Evolutionary conservation across 2,329 filamentous ascomycete genomes (phyloP).

Genomic region (Alternaria sp.): DNA sequence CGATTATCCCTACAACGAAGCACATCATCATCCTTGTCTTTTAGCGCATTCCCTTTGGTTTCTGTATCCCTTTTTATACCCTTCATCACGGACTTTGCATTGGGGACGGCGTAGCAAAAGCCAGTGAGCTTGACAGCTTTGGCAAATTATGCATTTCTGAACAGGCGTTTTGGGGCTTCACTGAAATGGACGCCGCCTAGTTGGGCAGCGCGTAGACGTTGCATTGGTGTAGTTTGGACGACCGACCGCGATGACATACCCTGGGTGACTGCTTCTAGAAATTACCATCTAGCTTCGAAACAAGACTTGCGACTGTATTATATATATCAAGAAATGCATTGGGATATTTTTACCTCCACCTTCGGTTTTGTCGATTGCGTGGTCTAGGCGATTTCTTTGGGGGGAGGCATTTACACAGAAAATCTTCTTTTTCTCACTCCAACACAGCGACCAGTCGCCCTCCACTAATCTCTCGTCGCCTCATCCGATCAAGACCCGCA

Average conservation of each 20-base stretch:
- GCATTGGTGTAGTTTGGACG: slow-evolving; percentile 3
- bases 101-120: slow-evolving; percentile 2
- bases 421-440: background rate
- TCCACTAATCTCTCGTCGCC: slow-evolving; percentile 71
- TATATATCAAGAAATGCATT: slow-evolving; percentile 9
- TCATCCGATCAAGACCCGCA: slow-evolving; percentile 70
- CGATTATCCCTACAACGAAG: slow-evolving; percentile 6
- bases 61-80: slow-evolving; percentile 7
- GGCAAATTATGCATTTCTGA: slow-evolving; percentile 5
- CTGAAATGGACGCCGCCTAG: background rate
- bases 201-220: slow-evolving; percentile 2
- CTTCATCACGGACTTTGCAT: slow-evolving; percentile 10
- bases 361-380: background rate
- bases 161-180: background rate
- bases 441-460: slow-evolving; percentile 66
- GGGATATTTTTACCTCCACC: slow-evolving; percentile 4
- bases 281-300: background rate
- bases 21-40: slow-evolving; percentile 5
- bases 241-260: slow-evolving; percentile 4
- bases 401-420: background rate
- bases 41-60: slow-evolving; percentile 8
- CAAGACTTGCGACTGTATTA: background rate
- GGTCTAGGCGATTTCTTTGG: accelerated
- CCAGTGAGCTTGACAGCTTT: background rate
- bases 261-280: background rate